Evolutionary conservation across 257 asterid genomes (phyloP).

Genomic region (Nicotiana knightiana): DNA sequence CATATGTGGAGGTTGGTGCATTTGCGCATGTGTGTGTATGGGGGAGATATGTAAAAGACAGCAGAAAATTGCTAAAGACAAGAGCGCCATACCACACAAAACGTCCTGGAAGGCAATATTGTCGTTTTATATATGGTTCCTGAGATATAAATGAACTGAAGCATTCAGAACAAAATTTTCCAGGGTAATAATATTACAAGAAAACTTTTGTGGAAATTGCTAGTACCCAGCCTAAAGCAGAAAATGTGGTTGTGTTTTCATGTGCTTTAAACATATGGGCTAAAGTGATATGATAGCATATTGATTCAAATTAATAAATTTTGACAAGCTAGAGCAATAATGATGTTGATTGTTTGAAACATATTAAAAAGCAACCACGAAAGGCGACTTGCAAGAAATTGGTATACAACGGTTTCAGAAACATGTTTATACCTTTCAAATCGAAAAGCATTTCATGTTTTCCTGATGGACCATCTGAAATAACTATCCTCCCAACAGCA

Average conservation of each 20-base stretch:
- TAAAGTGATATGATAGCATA: not conserved
- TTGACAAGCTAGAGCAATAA: not conserved
- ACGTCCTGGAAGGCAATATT: slow-evolving; percentile 81
- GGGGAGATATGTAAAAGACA: not conserved
- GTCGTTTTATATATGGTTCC: slow-evolving; percentile 80
- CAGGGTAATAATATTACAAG: not conserved
- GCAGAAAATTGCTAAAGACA: not conserved
- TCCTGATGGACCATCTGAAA: slow-evolving; percentile 57
- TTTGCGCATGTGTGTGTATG: not conserved
- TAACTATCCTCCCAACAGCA: slow-evolving; percentile 72
- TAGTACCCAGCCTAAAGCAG: not conserved
- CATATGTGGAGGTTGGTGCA: not conserved
- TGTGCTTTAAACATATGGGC: not conserved
- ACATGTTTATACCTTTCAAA: slow-evolving; percentile 61
- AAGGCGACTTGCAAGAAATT: not conserved
- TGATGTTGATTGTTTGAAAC: not conserved
- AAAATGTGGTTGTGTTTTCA: not conserved
- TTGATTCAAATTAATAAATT: not conserved
- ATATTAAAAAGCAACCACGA: not conserved
- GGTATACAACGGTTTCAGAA: slow-evolving; percentile 4
- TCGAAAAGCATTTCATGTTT: slow-evolving; percentile 72
- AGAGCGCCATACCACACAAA: slow-evolving; percentile 69
- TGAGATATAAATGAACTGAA: slow-evolving; percentile 26
- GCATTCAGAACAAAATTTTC: not conserved
- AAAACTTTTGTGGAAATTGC: not conserved